phyloP scores from a whole-genome alignment of 371 early-diverging fungal genomes.

The Rhizopus delemar region DNA sequence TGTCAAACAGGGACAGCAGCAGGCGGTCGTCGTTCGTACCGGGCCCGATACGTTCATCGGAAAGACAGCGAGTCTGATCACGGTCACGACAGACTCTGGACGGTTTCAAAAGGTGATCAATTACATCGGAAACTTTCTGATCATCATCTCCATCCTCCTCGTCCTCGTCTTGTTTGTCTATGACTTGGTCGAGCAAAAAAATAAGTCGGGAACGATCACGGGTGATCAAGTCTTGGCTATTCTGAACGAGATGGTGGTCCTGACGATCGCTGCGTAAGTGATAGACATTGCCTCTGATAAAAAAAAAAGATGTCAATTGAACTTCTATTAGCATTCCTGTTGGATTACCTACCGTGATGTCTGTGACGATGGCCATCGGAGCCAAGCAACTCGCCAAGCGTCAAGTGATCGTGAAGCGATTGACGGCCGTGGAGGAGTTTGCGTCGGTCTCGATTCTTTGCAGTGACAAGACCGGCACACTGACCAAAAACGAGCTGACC shows the following conservation, averaged over 20 bases:
- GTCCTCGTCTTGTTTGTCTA: slow-evolving; percentile 80
- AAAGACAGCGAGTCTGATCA: slow-evolving; percentile 86
- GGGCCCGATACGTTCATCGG: slow-evolving; percentile 91
- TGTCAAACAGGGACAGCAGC: slow-evolving; percentile 84
- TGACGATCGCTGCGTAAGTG: slow-evolving; percentile 34
- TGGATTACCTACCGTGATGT: slow-evolving; percentile 92
- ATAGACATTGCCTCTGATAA: neutral
- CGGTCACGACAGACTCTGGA: slow-evolving; percentile 79
- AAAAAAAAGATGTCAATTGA: neutral
- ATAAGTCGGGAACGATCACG: slow-evolving; percentile 33
- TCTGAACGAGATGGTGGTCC: slow-evolving; percentile 69
- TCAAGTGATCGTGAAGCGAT: slow-evolving; percentile 91
- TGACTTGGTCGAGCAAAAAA: slow-evolving; percentile 53
- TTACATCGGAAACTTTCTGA: slow-evolving; percentile 81
- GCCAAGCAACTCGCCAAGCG: slow-evolving; percentile 86
- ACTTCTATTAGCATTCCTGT: slow-evolving; percentile 74
- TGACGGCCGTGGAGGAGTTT: slow-evolving; percentile 93
- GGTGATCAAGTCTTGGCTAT: slow-evolving; percentile 59
- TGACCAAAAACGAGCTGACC: slow-evolving; percentile 88
- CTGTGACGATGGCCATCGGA: slow-evolving; percentile 95
- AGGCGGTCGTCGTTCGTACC: slow-evolving; percentile 86
- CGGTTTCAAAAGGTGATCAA: slow-evolving; percentile 87
- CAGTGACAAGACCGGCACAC: slow-evolving; percentile 96
- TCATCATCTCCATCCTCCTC: slow-evolving; percentile 70
- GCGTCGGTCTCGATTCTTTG: slow-evolving; percentile 92